A percentile compares a stretch with the other conserved stretches of the same genome.
Conservation (phyloP, 495 filamentous ascomycete species). For the Mytilinidion resinicola region DNA sequence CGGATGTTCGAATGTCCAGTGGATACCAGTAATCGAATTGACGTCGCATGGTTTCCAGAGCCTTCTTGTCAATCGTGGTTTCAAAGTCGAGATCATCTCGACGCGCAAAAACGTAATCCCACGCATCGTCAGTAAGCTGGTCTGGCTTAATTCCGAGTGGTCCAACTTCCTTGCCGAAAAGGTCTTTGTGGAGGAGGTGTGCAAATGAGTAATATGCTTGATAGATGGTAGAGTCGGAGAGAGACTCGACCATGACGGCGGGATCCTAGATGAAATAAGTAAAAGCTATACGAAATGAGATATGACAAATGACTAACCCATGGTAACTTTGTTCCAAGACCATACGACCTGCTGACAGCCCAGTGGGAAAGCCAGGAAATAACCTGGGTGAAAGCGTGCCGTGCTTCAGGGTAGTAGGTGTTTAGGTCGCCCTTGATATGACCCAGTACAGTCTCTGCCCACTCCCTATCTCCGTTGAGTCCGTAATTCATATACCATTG, state of each 20-base stretch:
- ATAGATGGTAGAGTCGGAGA: slow-evolving; percentile 89
- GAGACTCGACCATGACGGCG: slow-evolving; percentile 78
- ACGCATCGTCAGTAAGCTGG: slow-evolving; percentile 93
- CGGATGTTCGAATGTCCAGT: slow-evolving; percentile 70
- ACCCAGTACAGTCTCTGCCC: slow-evolving; percentile 66
- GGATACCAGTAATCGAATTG: slow-evolving; percentile 98
- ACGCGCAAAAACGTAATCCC: slow-evolving; percentile 85
- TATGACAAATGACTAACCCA: slow-evolving; percentile 54
- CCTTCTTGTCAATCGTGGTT: slow-evolving; percentile 62
- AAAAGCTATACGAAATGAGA: too few relatives aligned
- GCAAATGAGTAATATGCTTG: slow-evolving; percentile 96
- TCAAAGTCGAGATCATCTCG: slow-evolving; percentile 44
- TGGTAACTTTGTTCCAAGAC: slow-evolving; percentile 89
- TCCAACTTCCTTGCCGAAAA: slow-evolving; percentile 70
- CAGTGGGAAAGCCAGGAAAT: slow-evolving; percentile 90
- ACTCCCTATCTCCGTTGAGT: slow-evolving; percentile 50
- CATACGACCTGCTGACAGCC: slow-evolving; percentile 89
- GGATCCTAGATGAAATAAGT: too few relatives aligned
- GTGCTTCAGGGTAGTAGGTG: slow-evolving; percentile 70
- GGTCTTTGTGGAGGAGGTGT: slow-evolving; percentile 75
- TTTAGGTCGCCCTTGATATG: slow-evolving; percentile 71
- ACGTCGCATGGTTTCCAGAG: slow-evolving; percentile 69
- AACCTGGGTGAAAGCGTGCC: slow-evolving; percentile 75
- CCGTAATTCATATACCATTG: slow-evolving; percentile 98
- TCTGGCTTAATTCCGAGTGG: slow-evolving; percentile 61